Evolutionary conservation across 2,329 filamentous ascomycete species (phyloP).

Genomic region (Nemania sp.): DNA sequence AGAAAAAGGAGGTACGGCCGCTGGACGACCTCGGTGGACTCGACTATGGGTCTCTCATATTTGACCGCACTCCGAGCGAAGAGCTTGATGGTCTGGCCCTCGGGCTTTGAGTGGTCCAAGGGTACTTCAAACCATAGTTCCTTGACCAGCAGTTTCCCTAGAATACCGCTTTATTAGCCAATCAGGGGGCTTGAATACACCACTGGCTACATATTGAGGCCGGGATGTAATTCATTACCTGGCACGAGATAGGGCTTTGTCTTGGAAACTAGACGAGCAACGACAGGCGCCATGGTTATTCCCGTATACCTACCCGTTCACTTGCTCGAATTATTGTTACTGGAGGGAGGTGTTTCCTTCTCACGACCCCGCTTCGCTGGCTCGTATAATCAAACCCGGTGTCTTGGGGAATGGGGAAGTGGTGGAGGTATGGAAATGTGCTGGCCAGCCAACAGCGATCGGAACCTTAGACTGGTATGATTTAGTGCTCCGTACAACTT

Average conservation of each 20-base stretch:
- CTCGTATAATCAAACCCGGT: too few relatives aligned
- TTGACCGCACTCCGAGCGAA: conserved; percentile 77
- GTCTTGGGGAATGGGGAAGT: too few relatives aligned
- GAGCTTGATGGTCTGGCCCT: conserved; percentile 65
- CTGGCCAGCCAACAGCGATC: too few relatives aligned
- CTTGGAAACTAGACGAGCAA: conserved; percentile 39
- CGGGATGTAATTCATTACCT: conserved; percentile 28
- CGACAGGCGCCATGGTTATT: conserved; percentile 30
- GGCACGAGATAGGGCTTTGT: conserved; percentile 48
- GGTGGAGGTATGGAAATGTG: too few relatives aligned
- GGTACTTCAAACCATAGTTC: conserved; percentile 89
- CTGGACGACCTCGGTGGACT: conserved; percentile 43
- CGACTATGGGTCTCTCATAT: conserved; percentile 63
- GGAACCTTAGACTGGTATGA: too few relatives aligned
- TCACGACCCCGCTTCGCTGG: too few relatives aligned
- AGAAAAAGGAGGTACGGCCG: conserved; percentile 72
- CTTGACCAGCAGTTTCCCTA: conserved; percentile 74
- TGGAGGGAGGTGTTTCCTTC: too few relatives aligned
- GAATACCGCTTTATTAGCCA: conserved; percentile 17
- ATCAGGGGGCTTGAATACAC: conserved; percentile 1
- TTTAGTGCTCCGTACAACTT: too few relatives aligned
- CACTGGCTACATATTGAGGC: neutral
- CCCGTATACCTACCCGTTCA: neutral
- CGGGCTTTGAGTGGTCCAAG: conserved; percentile 70
- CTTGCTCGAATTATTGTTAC: neutral